Evolutionary conservation across 1,284 basidiomycete species (phyloP).

Genomic region (Ganoderma lucidum): DNA sequence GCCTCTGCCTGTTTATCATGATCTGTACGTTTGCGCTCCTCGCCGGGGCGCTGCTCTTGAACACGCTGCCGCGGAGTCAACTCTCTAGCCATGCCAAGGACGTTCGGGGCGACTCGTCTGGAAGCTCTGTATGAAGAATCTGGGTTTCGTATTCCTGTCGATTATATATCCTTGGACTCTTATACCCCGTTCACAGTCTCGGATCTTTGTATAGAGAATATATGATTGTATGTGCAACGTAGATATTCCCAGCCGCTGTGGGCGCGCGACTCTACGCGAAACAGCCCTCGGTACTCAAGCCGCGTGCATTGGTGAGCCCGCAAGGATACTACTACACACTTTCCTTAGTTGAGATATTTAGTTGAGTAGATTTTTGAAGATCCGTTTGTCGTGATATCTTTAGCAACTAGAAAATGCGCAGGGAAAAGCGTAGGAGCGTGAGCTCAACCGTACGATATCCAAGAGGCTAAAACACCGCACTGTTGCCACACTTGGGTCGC

Average conservation of each 20-base stretch:
- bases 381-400: too few species aligned
- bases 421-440: too few species aligned
- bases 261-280: background rate
- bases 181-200: background rate
- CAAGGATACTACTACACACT: too few species aligned
- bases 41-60: background rate
- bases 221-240: background rate
- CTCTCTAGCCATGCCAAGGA: background rate
- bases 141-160: background rate
- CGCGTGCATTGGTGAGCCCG: too few species aligned
- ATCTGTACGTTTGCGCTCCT: slow-evolving; percentile 2
- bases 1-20: background rate
- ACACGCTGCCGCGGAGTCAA: background rate
- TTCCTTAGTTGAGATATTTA: too few species aligned
- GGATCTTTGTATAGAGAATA: background rate
- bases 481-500: too few species aligned
- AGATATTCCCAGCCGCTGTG: background rate
- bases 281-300: too few species aligned
- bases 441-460: too few species aligned
- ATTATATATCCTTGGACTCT: background rate
- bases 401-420: too few species aligned
- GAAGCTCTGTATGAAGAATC: background rate
- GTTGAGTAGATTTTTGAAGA: too few species aligned
- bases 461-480: too few species aligned
- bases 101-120: background rate